Evolutionary conservation across 257 asterid genomes (phyloP), one percentile per base, ranked within the genome.

Genomic region (Cynanchum wilfordii): DNA sequence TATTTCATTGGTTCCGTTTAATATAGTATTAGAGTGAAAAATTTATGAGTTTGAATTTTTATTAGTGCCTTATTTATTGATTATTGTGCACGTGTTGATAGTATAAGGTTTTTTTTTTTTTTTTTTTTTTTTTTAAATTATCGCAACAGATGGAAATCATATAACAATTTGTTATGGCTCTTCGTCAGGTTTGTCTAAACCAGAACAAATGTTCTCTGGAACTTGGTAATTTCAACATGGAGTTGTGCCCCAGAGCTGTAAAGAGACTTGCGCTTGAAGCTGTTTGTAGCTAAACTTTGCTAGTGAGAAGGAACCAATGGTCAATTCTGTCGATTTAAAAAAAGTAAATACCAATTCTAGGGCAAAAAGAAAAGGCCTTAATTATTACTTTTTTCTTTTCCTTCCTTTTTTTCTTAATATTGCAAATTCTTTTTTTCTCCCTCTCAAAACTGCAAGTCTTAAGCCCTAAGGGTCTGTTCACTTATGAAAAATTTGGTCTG

Each of bases 181-280:
- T 17, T 65, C 22, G 38, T 83, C 89, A 90, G 96, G 84, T 77
- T 66, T 90, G 95, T 84, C 81, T 90, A 20, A 84, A 85, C 76
- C 80, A 79, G 71, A 85, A 73, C 40, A 84, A 80, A 33, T 88
- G 95, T 38, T 72, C 74, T 44, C 20, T 88, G 79, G 87, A 80
- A 66, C 69, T 83, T 36, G 68, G 70, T 68, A 86, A 76, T 67
- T 84, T 84, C 54, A 79, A 82, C 80, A 66, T 76, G 82, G 68
- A 77, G 69, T 66, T 81, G 24, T 86, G 92, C 79, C 83, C 85
- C n/a, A 74, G 75, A 49, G 70, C 77, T 68, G 74, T 60, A 56
- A 89, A 81, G 80, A 80, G 75, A 68, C 85, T 85, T 72, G 96
- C 91, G 22, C 86, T 88, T 73, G 92, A 88, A 81, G 89, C 80